Conservation (phyloP, 2,329 filamentous ascomycete species). For the Achaetomium macrosporum region DNA sequence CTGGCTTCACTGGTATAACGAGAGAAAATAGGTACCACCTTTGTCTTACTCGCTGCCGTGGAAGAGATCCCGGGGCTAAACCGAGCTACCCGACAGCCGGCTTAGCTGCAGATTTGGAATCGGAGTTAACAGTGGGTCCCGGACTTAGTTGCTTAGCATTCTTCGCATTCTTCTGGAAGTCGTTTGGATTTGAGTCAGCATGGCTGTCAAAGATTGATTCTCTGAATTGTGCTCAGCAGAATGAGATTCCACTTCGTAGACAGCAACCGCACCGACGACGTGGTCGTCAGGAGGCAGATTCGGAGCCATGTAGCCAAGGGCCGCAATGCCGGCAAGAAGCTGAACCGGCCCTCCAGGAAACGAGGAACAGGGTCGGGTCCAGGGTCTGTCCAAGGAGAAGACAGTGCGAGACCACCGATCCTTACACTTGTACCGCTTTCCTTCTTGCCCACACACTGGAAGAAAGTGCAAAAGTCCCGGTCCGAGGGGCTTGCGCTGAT, state of each 20-base stretch:
- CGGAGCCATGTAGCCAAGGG: slow-evolving; percentile 12
- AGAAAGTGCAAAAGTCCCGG: not conserved
- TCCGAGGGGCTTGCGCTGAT: not conserved
- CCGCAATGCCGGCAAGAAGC: slow-evolving; percentile 9
- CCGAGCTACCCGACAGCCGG: too few species aligned
- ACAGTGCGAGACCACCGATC: not conserved
- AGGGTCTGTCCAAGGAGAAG: too few species aligned
- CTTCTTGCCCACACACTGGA: not conserved
- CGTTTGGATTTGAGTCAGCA: too few species aligned
- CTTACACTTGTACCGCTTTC: not conserved
- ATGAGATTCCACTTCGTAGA: slow-evolving; percentile 13
- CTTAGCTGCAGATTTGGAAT: too few species aligned
- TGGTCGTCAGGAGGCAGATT: slow-evolving; percentile 3
- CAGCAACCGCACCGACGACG: not conserved
- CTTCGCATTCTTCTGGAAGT: too few species aligned
- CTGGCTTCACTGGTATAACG: too few species aligned
- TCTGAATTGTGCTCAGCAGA: not conserved
- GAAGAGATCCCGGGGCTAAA: too few species aligned
- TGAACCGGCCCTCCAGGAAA: slow-evolving; percentile 2
- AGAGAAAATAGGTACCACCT: too few species aligned
- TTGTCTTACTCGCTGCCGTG: too few species aligned
- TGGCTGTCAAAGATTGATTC: too few species aligned
- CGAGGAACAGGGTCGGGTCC: not conserved
- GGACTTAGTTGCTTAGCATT: too few species aligned
- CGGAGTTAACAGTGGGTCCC: too few species aligned